Percentiles rank a stretch among this genome's conserved stretches.
phyloP scores from a whole-genome alignment of 1,284 basidiomycete genomes.

The Vanrija sp. region DNA sequence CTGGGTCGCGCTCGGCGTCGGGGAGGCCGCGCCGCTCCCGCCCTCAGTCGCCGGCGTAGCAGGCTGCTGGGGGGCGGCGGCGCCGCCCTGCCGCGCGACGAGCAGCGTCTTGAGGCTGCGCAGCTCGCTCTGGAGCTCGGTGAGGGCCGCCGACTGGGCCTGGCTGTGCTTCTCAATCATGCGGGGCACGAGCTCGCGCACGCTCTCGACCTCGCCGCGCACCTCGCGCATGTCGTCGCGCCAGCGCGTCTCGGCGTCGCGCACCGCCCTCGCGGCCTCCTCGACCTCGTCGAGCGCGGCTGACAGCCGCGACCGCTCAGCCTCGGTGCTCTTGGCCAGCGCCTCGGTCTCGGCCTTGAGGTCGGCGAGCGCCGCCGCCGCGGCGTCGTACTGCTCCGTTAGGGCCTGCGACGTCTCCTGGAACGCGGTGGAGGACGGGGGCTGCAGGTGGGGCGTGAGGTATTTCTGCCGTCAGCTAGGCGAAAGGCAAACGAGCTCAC shows the following conservation, averaged over 20 bases:
- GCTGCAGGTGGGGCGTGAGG: slow-evolving; percentile 83
- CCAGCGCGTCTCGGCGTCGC: slow-evolving; percentile 62
- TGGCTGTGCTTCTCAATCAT: slow-evolving; percentile 94
- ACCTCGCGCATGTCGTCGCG: slow-evolving; percentile 89
- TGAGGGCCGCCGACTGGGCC: slow-evolving; percentile 60
- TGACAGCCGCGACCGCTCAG: slow-evolving; percentile 73
- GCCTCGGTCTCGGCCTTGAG: slow-evolving; percentile 57
- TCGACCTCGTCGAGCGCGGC: slow-evolving; percentile 76
- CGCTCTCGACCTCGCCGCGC: slow-evolving; percentile 79
- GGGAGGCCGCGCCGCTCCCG: neutral
- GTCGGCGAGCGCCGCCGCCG: slow-evolving; percentile 65
- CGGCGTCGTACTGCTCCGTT: slow-evolving; percentile 88
- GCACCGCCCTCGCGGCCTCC: slow-evolving; percentile 49
- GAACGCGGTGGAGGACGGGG: slow-evolving; percentile 83
- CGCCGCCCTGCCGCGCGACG: slow-evolving; percentile 62
- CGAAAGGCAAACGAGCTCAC: slow-evolving; percentile 51
- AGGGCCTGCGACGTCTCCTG: slow-evolving; percentile 81
- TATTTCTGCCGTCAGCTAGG: slow-evolving; percentile 65
- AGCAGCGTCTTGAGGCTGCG: slow-evolving; percentile 91
- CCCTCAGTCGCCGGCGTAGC: slow-evolving; percentile 46
- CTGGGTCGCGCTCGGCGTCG: slow-evolving; percentile 21
- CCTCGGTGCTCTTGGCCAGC: slow-evolving; percentile 78
- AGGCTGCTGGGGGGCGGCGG: slow-evolving; percentile 5
- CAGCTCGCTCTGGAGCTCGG: slow-evolving; percentile 79
- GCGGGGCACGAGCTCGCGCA: slow-evolving; percentile 78